Percentiles rank a stretch among this genome's conserved stretches.
Conservation (phyloP, 805 yeast genomes). For the Debaryomyces tyrocola region DNA sequence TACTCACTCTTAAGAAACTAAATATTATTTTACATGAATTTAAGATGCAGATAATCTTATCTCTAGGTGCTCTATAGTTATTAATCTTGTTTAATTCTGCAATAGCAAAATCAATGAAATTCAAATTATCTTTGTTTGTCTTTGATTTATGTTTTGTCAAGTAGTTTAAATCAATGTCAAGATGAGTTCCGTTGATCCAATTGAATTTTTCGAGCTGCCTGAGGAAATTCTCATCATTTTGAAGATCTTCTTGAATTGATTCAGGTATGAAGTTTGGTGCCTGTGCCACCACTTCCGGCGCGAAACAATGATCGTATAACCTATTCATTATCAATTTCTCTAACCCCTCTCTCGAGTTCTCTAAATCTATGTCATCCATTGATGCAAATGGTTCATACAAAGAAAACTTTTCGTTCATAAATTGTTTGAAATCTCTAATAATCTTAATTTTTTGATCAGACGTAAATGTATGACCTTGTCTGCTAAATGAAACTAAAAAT, state of each 20-base stretch:
- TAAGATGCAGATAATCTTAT: constrained; percentile 85
- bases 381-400: constrained; percentile 72
- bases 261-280: constrained; percentile 28
- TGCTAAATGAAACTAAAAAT: constrained; percentile 73
- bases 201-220: constrained; percentile 59
- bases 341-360: constrained; percentile 83
- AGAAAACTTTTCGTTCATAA: constrained; percentile 63
- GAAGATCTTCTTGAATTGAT: constrained; percentile 57
- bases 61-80: constrained; percentile 88
- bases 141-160: constrained; percentile 34
- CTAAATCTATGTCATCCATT: constrained; percentile 55
- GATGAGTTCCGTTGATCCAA: constrained; percentile 73
- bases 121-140: constrained; percentile 27
- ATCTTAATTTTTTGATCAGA: constrained; percentile 77
- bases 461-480: constrained; percentile 58
- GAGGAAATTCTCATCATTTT: constrained; percentile 54
- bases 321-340: constrained; percentile 92
- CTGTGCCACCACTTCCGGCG: constrained; percentile 61
- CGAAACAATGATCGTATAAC: constrained; percentile 71
- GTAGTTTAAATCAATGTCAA: constrained; percentile 61
- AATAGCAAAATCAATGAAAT: constrained; percentile 62
- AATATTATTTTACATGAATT: constrained; percentile 92
- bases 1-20: constrained; percentile 75
- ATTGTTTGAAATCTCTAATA: constrained; percentile 71
- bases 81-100: constrained; percentile 76